These are phyloP conservation scores for Omphalotus guepiniiformis DNA, from an alignment of 768 basidiomycete species.

Conservation along the genomic window DNA sequence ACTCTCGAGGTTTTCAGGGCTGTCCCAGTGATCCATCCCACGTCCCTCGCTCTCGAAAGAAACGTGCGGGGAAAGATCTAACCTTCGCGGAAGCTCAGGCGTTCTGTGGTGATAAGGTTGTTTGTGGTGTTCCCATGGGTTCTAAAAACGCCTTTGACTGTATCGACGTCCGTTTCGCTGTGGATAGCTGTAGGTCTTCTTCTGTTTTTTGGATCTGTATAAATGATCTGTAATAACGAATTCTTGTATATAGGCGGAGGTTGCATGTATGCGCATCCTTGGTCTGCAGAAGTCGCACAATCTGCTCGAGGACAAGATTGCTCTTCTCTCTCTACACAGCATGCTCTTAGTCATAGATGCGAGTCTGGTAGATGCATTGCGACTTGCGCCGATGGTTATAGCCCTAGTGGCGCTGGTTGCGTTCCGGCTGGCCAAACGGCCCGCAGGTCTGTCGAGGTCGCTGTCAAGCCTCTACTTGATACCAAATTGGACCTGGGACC, in stretches of 20 bases:
- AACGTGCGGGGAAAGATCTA: neutral
- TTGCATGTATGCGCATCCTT: slow-evolving; percentile 6
- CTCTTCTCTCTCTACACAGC: neutral
- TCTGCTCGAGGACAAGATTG: neutral
- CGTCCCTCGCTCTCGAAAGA: slow-evolving; percentile 1
- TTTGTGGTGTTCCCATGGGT: slow-evolving; percentile 2
- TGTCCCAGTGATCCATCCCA: neutral
- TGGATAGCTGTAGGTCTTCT: slow-evolving; percentile 1
- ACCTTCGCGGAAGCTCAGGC: slow-evolving; percentile 4
- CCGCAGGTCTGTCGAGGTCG: too few species aligned
- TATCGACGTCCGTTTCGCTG: neutral
- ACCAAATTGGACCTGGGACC: neutral
- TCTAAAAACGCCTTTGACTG: slow-evolving; percentile 1
- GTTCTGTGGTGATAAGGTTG: slow-evolving; percentile 1
- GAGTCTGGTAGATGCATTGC: neutral
- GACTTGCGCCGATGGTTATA: slow-evolving; percentile 2
- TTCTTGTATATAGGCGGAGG: slow-evolving; percentile 3
- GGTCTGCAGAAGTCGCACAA: slow-evolving; percentile 1
- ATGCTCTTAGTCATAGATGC: slow-evolving; percentile 1
- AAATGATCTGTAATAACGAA: neutral
- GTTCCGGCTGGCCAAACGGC: slow-evolving; percentile 1
- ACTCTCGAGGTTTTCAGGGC: neutral
- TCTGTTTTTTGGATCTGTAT: neutral
- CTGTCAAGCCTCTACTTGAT: neutral
- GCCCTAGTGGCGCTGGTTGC: neutral